Base-by-base conservation (phyloP, 495 filamentous ascomycete species). In the Tricharina praecox region DNA sequence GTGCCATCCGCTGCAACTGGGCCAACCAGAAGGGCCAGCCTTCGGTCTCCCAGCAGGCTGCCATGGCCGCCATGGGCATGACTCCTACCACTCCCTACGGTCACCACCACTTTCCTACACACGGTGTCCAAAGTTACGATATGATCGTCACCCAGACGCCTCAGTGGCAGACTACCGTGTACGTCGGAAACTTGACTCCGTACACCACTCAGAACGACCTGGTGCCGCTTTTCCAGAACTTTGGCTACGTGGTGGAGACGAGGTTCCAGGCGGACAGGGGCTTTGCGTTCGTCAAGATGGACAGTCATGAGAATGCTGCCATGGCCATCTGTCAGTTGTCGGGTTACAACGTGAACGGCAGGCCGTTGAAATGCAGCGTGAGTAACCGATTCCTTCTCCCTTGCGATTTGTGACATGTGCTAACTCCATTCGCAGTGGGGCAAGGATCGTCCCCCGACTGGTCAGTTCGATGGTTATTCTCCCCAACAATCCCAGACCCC, bases 211-310 rank as follows among this genome's bases (percentile, higher is more conserved):
- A 93, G 62, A 85, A 83, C 55, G 90, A 99, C 56, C 72, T 99
- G 9, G 81, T 96, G 15, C 90, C 90, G 2, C 71, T 99, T 35
- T 99, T 99, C 71, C 84, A 92, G 63, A 95, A 95, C 68, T 99
- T 95, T 53, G 90, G 90, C 34, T 96, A 85, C 61, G 90, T 99
- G 41, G 77, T 90, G 21, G 90, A 99, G 66, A 94, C 87, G 46
- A 83, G 90, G 45, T 90, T 99, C 70, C 90, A 99, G 64, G 85
- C 90, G 43, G 92, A 99, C 62, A 82, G 92, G 46, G 90, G 90
- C 10, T 99, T 99, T 66, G 85, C 90, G 0, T 99, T 99, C 60
- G 81, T 99, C 64, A 99, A 99, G 73, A 95, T 99, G 88, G 90
- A 96, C 56, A 82, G 78, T 3, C 90, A 99, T 53, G 90, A 99